These are phyloP conservation scores for Ophiostoma novo-ulmi DNA, from an alignment of 2,329 filamentous ascomycete genomes.

Conservation along the genomic window DNA sequence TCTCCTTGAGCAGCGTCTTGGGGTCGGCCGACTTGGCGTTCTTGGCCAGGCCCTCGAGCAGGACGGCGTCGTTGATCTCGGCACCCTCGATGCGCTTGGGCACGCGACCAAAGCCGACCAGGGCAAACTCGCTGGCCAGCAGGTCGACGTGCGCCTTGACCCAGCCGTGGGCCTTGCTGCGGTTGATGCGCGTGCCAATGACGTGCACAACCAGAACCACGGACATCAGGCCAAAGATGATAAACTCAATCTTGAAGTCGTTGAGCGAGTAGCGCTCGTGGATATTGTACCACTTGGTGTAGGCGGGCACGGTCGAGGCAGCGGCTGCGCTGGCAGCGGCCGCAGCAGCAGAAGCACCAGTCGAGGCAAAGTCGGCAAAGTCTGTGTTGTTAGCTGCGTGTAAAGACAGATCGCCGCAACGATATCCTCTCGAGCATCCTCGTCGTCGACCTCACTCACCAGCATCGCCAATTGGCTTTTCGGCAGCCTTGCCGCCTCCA, in stretches of 20 bases:
- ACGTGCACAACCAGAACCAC: conserved; percentile 74
- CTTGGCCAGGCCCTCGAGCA: conserved; percentile 55
- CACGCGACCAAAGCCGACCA: conserved; percentile 70
- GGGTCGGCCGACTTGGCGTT: conserved; percentile 37
- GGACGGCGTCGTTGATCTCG: conserved; percentile 51
- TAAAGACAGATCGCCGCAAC: not conserved
- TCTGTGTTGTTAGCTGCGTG: conserved; percentile 47
- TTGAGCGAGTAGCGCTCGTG: conserved; percentile 80
- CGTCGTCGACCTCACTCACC: conserved; percentile 45
- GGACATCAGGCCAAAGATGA: conserved; percentile 70
- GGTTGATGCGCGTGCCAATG: conserved; percentile 75
- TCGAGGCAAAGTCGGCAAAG: conserved; percentile 88
- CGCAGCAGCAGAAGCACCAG: conserved; percentile 51
- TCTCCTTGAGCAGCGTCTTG: conserved; percentile 70
- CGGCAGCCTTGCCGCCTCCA: conserved; percentile 59
- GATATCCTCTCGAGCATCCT: not conserved
- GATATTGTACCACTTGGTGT: conserved; percentile 93
- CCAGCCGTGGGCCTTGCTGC: conserved; percentile 74
- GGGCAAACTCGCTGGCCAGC: conserved; percentile 75
- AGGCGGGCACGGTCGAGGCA: conserved; percentile 54
- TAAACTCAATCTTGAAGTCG: conserved; percentile 84
- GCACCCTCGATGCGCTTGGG: conserved; percentile 32
- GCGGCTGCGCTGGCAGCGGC: conserved; percentile 38
- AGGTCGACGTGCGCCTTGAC: conserved; percentile 65
- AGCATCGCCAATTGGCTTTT: conserved; percentile 53